Conservation (phyloP, 2,329 filamentous ascomycete genomes). For the Dichotomopilus funicola region DNA sequence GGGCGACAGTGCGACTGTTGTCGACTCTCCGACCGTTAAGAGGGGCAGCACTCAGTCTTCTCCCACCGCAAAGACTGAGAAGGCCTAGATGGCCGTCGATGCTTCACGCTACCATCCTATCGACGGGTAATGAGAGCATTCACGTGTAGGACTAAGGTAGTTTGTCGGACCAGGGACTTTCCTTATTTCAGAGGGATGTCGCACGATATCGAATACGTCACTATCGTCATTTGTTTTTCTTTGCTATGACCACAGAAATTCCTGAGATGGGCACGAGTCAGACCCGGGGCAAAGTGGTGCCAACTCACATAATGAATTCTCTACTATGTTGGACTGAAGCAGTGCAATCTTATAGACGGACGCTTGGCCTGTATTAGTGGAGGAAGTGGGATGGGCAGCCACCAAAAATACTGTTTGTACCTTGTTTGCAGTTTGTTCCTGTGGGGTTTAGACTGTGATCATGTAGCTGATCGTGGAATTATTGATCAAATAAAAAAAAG, state of each 20-base stretch:
- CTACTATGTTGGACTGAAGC: conserved; percentile 17
- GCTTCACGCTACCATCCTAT: conserved; percentile 16
- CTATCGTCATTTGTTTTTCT: conserved; percentile 21
- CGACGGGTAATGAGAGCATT: conserved; percentile 18
- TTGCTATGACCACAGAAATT: conserved; percentile 14
- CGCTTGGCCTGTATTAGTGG: conserved; percentile 17
- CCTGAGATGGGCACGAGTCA: conserved; percentile 11
- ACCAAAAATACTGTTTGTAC: conserved; percentile 22
- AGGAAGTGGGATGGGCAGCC: conserved; percentile 17
- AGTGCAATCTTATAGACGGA: conserved; percentile 19
- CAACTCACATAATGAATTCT: conserved; percentile 23
- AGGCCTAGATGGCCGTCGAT: conserved; percentile 28
- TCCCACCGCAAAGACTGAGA: conserved; percentile 42
- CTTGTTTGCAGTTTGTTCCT: conserved; percentile 21
- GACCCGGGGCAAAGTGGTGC: conserved; percentile 16
- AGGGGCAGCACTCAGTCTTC: conserved; percentile 44
- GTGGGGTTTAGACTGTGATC: conserved; percentile 11
- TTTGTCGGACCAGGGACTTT: conserved; percentile 15
- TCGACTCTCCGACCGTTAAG: conserved; percentile 40
- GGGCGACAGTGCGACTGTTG: conserved; percentile 48
- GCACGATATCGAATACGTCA: conserved; percentile 19
- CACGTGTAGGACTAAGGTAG: conserved; percentile 3
- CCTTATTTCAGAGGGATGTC: conserved; percentile 18
- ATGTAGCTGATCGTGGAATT: conserved; percentile 13
- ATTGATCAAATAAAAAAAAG: conserved; percentile 15